A percentile compares a stretch with the other conserved stretches of the same genome.
These are phyloP conservation scores for Tinospora cordifolia DNA, from an alignment of 164 flowering plant genomes.

Conservation along the genomic window DNA sequence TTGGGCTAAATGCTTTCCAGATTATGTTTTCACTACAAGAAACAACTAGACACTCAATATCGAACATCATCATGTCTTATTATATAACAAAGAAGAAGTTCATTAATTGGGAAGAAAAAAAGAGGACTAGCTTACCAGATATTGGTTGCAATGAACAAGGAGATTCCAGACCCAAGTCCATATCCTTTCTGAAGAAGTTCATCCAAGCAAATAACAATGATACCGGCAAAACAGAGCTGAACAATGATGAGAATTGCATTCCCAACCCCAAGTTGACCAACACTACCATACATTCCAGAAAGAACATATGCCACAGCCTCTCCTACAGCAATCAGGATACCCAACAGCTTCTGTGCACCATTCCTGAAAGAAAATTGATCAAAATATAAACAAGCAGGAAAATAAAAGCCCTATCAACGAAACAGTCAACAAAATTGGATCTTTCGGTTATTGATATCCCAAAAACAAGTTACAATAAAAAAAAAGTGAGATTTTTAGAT, in stretches of 20 bases:
- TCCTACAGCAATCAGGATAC: constrained; percentile 55
- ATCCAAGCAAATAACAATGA: constrained; percentile 62
- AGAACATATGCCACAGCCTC: constrained; percentile 69
- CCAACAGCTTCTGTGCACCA: constrained; percentile 69
- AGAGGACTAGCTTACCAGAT: constrained; percentile 40
- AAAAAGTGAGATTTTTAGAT: too few relatives aligned
- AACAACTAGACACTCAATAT: not conserved
- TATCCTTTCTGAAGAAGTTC: constrained; percentile 68
- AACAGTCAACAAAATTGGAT: not conserved
- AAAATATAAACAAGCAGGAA: not conserved
- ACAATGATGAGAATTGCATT: constrained; percentile 57
- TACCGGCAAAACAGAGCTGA: constrained; percentile 65
- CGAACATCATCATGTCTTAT: not conserved
- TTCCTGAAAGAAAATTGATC: constrained; percentile 30
- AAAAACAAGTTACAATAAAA: too few relatives aligned
- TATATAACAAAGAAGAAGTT: not conserved
- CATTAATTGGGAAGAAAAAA: too few relatives aligned
- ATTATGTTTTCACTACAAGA: constrained; percentile 58
- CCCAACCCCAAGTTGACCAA: constrained; percentile 64
- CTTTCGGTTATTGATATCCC: not conserved
- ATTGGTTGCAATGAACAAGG: constrained; percentile 67
- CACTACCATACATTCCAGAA: constrained; percentile 72
- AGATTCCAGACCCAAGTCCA: constrained; percentile 66
- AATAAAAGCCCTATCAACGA: not conserved
- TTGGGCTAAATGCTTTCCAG: constrained; percentile 71